Evolutionary conservation across 1,284 basidiomycete genomes (phyloP).

Genomic region (Pascua guehoae): DNA sequence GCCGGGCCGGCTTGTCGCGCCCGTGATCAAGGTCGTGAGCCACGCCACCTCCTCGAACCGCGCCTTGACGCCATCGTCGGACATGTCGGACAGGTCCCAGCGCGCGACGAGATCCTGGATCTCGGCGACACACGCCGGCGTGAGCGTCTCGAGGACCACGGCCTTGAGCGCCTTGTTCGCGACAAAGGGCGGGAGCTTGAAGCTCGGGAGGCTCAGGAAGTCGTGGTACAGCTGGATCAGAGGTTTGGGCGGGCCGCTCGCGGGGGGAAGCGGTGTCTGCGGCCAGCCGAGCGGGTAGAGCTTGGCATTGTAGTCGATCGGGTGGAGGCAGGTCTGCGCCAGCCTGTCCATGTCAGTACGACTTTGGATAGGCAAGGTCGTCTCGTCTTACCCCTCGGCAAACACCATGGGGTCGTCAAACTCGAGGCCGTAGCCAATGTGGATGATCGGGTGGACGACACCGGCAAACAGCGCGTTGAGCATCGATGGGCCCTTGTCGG

Average conservation of each 20-base stretch:
- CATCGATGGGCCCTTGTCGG: conserved; percentile 56
- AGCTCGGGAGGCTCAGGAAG: too few relatives aligned
- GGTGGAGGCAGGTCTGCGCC: conserved; percentile 87
- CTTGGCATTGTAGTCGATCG: conserved; percentile 82
- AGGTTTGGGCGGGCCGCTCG: too few relatives aligned
- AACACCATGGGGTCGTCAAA: conserved; percentile 59
- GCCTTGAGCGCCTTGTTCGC: conserved; percentile 24
- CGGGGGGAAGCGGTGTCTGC: background rate
- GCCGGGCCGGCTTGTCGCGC: conserved; percentile 56
- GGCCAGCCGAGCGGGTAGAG: conserved; percentile 29
- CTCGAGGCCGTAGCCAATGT: conserved; percentile 63
- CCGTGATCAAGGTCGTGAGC: conserved; percentile 56
- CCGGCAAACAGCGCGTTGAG: conserved; percentile 58
- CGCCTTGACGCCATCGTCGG: conserved; percentile 44
- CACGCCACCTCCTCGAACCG: conserved; percentile 59
- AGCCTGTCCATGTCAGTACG: conserved; percentile 40
- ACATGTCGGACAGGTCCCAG: conserved; percentile 52
- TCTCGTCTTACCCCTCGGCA: conserved; percentile 54
- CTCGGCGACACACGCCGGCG: conserved; percentile 52
- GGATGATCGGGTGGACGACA: conserved; percentile 58
- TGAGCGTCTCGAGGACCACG: conserved; percentile 34
- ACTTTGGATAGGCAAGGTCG: too few relatives aligned
- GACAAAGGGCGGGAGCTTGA: background rate
- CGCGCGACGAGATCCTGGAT: conserved; percentile 55
- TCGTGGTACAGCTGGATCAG: too few relatives aligned